A percentile compares a stretch with the other conserved stretches of the same genome.
Evolutionary conservation across 1,139 yeast genomes (phyloP).

Genomic region (Scheffersomyces stambukii): DNA sequence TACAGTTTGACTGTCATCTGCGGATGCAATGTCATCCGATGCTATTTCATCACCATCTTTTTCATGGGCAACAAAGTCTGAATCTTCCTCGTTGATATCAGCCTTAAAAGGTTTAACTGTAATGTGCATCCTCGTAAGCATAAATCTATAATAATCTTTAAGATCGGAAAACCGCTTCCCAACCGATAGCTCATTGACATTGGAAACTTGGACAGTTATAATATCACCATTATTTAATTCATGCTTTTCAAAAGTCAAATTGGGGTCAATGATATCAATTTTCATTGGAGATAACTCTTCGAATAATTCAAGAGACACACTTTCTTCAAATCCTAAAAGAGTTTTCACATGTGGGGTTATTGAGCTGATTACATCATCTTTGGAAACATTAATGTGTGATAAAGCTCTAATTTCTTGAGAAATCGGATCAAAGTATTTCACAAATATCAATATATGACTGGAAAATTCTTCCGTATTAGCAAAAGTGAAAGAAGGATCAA

Average conservation of each 20-base stretch:
- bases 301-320: slow-evolving; percentile 40
- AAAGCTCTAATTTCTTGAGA: slow-evolving; percentile 57
- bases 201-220: slow-evolving; percentile 49
- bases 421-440: slow-evolving; percentile 66
- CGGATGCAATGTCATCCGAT: not conserved
- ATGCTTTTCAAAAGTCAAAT: slow-evolving; percentile 50
- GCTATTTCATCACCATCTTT: slow-evolving; percentile 13
- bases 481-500: slow-evolving; percentile 11
- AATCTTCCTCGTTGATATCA: slow-evolving; percentile 46
- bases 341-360: slow-evolving; percentile 41
- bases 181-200: slow-evolving; percentile 17
- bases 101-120: slow-evolving; percentile 46
- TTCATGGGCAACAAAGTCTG: slow-evolving; percentile 32
- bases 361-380: slow-evolving; percentile 41
- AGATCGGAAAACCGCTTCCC: slow-evolving; percentile 26
- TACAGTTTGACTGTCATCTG: slow-evolving; percentile 9
- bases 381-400: slow-evolving; percentile 57
- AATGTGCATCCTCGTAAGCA: slow-evolving; percentile 65
- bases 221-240: slow-evolving; percentile 83
- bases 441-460: slow-evolving; percentile 48
- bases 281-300: slow-evolving; percentile 73
- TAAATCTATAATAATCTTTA: slow-evolving; percentile 55
- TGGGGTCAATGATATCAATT: slow-evolving; percentile 46
- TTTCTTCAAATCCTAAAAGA: slow-evolving; percentile 41
- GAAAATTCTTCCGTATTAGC: slow-evolving; percentile 24